Conservation (phyloP, 768 basidiomycete genomes). For the Saitozyma podzolica region DNA sequence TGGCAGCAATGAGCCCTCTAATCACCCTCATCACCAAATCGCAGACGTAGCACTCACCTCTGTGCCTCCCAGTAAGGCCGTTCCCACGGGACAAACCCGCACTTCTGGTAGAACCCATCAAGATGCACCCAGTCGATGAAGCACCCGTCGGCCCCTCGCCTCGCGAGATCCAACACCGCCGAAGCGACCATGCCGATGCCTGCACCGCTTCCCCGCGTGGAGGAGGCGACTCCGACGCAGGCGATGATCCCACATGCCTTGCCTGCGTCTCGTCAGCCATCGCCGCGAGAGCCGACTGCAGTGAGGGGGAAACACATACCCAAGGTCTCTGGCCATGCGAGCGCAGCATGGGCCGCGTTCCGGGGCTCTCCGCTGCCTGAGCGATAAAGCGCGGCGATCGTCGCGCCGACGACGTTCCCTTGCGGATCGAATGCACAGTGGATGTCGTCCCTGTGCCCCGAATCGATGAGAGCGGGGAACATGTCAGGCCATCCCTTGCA, state of each 20-base stretch:
- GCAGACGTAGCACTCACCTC: no score
- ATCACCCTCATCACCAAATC: no score
- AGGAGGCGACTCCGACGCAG: conserved; percentile 11
- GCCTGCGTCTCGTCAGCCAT: neutral
- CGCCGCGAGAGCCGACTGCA: neutral
- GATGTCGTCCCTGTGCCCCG: conserved; percentile 9
- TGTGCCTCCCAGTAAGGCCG: no score
- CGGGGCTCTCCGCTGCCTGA: neutral
- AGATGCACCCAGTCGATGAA: conserved; percentile 8
- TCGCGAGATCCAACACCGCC: conserved; percentile 4
- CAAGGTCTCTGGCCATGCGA: conserved; percentile 9
- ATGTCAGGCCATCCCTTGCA: conserved; percentile 15
- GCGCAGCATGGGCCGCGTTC: neutral
- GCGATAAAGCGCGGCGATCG: conserved; percentile 9
- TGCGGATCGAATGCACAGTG: conserved; percentile 4
- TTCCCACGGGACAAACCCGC: conserved; percentile 71
- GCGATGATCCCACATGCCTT: conserved; percentile 8
- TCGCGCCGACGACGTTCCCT: conserved; percentile 8
- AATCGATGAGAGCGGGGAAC: conserved; percentile 3
- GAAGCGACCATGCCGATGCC: conserved; percentile 8
- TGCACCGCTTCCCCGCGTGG: neutral
- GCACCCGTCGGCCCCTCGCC: conserved; percentile 11
- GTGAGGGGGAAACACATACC: conserved; percentile 1
- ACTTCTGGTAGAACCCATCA: conserved; percentile 56
- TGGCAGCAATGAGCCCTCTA: no score